Evolutionary conservation across 495 filamentous ascomycete species (phyloP), one percentile per base, ranked within the genome.

Genomic region (Penicillium longicatenatum): DNA sequence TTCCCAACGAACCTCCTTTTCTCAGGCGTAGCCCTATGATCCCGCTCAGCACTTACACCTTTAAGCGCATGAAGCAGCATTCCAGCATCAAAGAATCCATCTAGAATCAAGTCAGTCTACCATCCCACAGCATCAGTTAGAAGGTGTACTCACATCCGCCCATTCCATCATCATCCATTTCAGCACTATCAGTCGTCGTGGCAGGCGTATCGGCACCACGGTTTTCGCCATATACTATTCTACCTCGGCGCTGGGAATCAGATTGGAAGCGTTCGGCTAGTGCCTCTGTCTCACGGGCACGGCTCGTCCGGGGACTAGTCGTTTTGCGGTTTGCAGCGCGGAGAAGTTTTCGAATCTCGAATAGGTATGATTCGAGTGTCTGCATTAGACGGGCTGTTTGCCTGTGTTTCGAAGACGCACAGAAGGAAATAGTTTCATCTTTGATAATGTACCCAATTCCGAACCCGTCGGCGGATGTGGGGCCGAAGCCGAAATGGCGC

Each of bases 401-500:
- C 10, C 94, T 78, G 67, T 98, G 94, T 68, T 96, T 96, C 47
- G 87, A 92, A 11, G 85, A 87, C 0, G 93, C 92, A 70, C 94
- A 97, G 69, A 98, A 95, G 31, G 86, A 90, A 63, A 98, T 88
- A 48, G 83, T 81, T 37, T 97, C 93, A 65, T 97, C 93, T 72
- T 98, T 98, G 84, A 98, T 97, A 64, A 98, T 98, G 73, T 98
- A 98, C 12, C 94, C 94, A 54, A 98, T 96, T 12, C 95, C 94
- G 70, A 98, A 98, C 0, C 94, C 94, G 52, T 98, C 95, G 26
- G 88, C 93, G 4, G 89, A 93, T 0, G 92, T 95, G 4, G 94
- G 94, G 0, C 94, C 94, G 72, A 98, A 98, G 11, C 94, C 94
- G 64, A 98, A 98, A 47, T 97, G 91, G 1, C 94, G 88, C 14